phyloP scores from a whole-genome alignment of 371 early-diverging fungal genomes.

The Apophysomyces ossiformis region DNA sequence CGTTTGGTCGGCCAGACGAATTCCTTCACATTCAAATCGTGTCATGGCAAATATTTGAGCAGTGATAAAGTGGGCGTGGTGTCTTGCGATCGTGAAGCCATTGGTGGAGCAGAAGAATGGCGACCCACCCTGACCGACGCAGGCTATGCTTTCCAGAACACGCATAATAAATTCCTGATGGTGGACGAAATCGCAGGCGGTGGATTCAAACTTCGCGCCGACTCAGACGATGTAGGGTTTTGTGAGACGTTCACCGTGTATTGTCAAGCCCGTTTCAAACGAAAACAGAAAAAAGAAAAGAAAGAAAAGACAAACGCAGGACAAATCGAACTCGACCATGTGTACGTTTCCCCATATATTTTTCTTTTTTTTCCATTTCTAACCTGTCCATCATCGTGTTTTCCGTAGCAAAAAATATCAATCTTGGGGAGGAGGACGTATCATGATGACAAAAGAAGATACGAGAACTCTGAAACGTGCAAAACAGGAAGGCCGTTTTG shows the following conservation, averaged over 20 bases:
- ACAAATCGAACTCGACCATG: conserved; percentile 37
- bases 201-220: conserved; percentile 66
- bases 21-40: conserved; percentile 68
- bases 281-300: conserved; percentile 42
- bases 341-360: conserved; percentile 34
- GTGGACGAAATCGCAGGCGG: conserved; percentile 66
- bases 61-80: conserved; percentile 87
- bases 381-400: conserved; percentile 8
- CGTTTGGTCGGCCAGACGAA: conserved; percentile 58
- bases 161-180: conserved; percentile 64
- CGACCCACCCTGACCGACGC: conserved; percentile 69
- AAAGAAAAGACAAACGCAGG: conserved; percentile 29
- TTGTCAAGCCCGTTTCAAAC: conserved; percentile 69
- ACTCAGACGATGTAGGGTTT: conserved; percentile 75
- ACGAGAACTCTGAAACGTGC: conserved; percentile 64
- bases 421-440: conserved; percentile 69
- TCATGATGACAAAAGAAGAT: conserved; percentile 54
- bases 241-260: conserved; percentile 74
- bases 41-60: conserved; percentile 70
- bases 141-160: conserved; percentile 72
- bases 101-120: conserved; percentile 86
- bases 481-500: conserved; percentile 71
- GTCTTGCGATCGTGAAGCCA: conserved; percentile 72
- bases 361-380: background rate
- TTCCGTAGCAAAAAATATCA: conserved; percentile 59